These are phyloP conservation scores for Pluteus cervinus DNA, from an alignment of 768 basidiomycete species.

Conservation along the genomic window DNA sequence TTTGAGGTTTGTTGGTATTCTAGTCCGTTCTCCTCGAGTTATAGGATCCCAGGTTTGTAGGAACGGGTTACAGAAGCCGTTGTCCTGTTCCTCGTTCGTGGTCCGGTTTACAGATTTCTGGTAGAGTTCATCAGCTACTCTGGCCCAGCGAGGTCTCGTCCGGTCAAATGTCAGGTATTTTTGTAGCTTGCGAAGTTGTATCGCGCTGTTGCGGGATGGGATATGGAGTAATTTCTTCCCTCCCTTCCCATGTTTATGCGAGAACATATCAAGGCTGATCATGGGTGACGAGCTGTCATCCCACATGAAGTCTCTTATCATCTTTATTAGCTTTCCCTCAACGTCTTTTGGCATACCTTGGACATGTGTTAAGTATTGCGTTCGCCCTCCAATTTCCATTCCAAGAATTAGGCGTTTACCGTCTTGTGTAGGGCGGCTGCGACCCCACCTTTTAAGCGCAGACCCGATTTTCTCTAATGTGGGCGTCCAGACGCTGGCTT, in stretches of 20 bases:
- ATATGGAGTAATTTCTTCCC: conserved; percentile 17
- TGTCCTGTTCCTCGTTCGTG: conserved; percentile 3
- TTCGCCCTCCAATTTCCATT: conserved; percentile 15
- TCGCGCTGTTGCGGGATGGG: conserved; percentile 14
- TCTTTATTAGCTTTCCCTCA: conserved; percentile 13
- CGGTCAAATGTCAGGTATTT: conserved; percentile 13
- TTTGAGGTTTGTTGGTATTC: conserved; percentile 10
- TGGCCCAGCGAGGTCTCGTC: conserved; percentile 20
- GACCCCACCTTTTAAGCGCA: conserved; percentile 15
- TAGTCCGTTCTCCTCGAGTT: neutral
- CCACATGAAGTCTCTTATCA: conserved; percentile 22
- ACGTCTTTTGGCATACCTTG: conserved; percentile 21
- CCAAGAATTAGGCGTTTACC: conserved; percentile 17
- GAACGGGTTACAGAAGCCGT: conserved; percentile 12
- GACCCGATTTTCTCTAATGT: conserved; percentile 19
- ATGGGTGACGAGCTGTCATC: conserved; percentile 6
- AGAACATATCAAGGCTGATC: conserved; percentile 11
- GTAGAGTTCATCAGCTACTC: conserved; percentile 20
- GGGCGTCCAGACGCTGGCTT: conserved; percentile 17
- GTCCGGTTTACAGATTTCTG: conserved; percentile 1
- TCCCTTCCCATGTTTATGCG: conserved; percentile 10
- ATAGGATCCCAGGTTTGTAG: conserved; percentile 20
- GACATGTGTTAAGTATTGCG: conserved; percentile 18
- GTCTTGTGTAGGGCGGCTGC: conserved; percentile 22
- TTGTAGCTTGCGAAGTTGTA: conserved; percentile 16